Conservation (phyloP, 768 basidiomycete species). For the Suillus luteus region DNA sequence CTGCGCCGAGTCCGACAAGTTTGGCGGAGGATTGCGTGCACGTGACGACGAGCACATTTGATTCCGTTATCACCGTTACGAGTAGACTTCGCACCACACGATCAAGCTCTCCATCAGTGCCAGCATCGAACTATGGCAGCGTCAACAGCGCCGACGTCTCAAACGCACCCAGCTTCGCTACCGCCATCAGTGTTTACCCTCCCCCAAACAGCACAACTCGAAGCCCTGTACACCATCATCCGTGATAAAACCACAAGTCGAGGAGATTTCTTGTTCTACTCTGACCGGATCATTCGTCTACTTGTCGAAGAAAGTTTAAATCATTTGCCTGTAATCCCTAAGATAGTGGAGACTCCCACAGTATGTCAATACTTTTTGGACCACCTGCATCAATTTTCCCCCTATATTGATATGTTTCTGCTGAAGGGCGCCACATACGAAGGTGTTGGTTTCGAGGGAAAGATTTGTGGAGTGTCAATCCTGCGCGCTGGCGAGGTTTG, state of each 20-base stretch:
- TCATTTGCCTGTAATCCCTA: conserved; percentile 75
- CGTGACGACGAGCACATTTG: no score
- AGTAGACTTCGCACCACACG: not conserved
- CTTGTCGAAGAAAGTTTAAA: conserved; percentile 88
- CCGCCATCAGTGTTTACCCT: conserved; percentile 88
- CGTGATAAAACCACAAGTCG: conserved; percentile 83
- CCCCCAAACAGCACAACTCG: conserved; percentile 89
- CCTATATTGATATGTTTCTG: conserved; percentile 9
- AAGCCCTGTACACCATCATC: conserved; percentile 95
- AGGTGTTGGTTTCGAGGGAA: conserved; percentile 94
- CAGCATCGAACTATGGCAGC: conserved; percentile 20
- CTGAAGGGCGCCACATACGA: conserved; percentile 75
- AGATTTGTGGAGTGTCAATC: conserved; percentile 96
- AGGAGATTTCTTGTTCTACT: conserved; percentile 97
- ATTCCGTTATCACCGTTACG: no score
- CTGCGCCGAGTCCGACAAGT: no score
- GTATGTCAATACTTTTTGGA: conserved; percentile 42
- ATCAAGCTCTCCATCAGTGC: conserved; percentile 3
- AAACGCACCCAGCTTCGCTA: conserved; percentile 42
- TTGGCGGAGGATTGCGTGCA: no score
- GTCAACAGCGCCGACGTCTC: conserved; percentile 31
- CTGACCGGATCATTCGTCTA: conserved; percentile 85
- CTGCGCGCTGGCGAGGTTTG: conserved; percentile 88
- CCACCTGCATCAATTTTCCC: not conserved
- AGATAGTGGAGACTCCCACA: conserved; percentile 81